phyloP scores from a whole-genome alignment of 73 alveolate species.

The Stentor roeselii region DNA sequence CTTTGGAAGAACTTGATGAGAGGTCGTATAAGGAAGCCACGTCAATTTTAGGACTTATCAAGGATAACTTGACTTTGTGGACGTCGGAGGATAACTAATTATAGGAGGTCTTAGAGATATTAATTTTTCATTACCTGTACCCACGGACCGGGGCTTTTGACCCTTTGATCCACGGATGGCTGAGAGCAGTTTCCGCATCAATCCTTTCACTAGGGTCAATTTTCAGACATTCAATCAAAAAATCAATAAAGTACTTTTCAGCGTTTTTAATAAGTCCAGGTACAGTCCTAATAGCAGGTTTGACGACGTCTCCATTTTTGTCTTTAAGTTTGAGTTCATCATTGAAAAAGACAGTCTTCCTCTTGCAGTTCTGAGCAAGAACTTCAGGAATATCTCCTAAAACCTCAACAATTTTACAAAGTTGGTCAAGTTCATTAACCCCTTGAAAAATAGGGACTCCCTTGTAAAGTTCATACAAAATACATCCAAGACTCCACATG shows the following conservation, averaged over 20 bases:
- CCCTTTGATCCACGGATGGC: not conserved
- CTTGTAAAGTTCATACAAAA: not conserved
- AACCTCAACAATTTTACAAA: not conserved
- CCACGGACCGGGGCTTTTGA: no score
- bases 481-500: constrained; percentile 47
- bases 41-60: constrained; percentile 51
- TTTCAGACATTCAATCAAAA: not conserved
- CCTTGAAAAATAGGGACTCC: constrained; percentile 31
- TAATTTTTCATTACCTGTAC: no score
- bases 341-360: not conserved
- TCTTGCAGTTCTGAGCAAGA: not conserved
- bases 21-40: constrained; percentile 53
- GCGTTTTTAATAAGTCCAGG: not conserved
- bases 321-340: not conserved
- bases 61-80: constrained; percentile 72
- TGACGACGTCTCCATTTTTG: not conserved
- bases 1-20: constrained; percentile 56
- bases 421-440: constrained; percentile 13
- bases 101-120: no score
- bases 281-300: not conserved
- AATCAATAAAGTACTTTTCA: not conserved
- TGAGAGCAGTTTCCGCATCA: constrained; percentile 3
- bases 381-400: not conserved
- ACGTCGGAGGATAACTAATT: constrained; percentile 61
- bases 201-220: not conserved